Evolutionary conservation across 2,329 filamentous ascomycete species (phyloP).

Genomic region (Aspergillus thermomutatus): DNA sequence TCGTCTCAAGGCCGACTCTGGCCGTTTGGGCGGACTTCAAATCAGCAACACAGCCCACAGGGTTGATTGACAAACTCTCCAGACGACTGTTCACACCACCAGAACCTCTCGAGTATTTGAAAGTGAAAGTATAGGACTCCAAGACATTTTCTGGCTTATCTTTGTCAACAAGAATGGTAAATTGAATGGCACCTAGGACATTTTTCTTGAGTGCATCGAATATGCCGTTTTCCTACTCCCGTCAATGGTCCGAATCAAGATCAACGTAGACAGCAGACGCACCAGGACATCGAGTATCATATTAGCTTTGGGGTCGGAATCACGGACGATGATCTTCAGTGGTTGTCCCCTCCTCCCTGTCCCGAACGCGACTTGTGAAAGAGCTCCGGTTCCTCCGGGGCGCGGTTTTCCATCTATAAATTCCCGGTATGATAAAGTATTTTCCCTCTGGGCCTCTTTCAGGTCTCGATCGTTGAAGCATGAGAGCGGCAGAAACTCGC

Average conservation of each 20-base stretch:
- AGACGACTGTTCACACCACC: constrained; percentile 28
- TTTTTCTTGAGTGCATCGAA: constrained; percentile 46
- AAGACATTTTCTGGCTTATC: constrained; percentile 38
- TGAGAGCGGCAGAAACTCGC: constrained; percentile 33
- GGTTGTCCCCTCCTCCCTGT: constrained; percentile 27
- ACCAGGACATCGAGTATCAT: constrained; percentile 48
- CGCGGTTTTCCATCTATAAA: constrained; percentile 22
- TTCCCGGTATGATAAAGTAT: constrained; percentile 25
- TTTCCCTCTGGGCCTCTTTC: constrained; percentile 21
- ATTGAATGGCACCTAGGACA: constrained; percentile 44
- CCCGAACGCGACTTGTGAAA: constrained; percentile 14
- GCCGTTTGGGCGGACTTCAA: constrained; percentile 39
- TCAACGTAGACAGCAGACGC: constrained; percentile 11
- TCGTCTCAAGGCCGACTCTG: constrained; percentile 40
- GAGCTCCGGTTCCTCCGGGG: constrained; percentile 1
- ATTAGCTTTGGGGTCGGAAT: constrained; percentile 41
- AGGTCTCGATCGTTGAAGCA: constrained; percentile 34
- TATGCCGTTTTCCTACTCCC: constrained; percentile 45
- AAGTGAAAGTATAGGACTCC: constrained; percentile 50
- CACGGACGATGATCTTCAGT: constrained; percentile 40
- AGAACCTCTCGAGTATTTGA: constrained; percentile 39
- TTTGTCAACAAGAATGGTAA: constrained; percentile 44
- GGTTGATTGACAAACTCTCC: constrained; percentile 26
- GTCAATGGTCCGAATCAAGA: constrained; percentile 18
- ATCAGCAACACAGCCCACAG: constrained; percentile 28